Evolutionary conservation across 352 stramenopile genomes (phyloP).

Genomic region (Thalassiosira tumida): DNA sequence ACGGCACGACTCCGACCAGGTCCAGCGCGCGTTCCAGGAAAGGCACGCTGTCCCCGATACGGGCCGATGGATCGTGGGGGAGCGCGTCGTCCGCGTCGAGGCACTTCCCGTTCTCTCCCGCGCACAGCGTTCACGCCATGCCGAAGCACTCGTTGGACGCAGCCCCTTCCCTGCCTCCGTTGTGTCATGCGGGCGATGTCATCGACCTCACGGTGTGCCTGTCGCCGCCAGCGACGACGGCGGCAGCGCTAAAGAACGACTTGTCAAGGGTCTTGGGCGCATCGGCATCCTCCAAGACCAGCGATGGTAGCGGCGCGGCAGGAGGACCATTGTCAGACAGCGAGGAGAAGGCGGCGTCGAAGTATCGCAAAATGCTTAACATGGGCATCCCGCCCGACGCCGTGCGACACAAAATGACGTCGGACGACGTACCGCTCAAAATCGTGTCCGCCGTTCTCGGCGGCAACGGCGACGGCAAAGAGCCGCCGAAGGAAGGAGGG

Average conservation of each 20-base stretch:
- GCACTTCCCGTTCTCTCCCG: too few relatives aligned
- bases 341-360: slow-evolving; percentile 56
- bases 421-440: slow-evolving; percentile 80
- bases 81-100: neutral
- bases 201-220: slow-evolving; percentile 82
- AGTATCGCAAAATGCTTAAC: slow-evolving; percentile 89
- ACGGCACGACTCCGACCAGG: slow-evolving; percentile 10
- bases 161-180: too few relatives aligned
- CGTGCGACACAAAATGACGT: slow-evolving; percentile 89
- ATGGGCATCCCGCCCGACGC: slow-evolving; percentile 85
- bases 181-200: slow-evolving; percentile 66
- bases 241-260: neutral
- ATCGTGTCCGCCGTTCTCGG: slow-evolving; percentile 71
- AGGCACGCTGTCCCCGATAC: slow-evolving; percentile 11
- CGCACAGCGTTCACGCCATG: too few relatives aligned
- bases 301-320: slow-evolving; percentile 23
- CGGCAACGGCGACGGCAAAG: neutral
- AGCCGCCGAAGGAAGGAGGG: slow-evolving; percentile 65
- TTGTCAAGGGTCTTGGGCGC: neutral
- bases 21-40: neutral
- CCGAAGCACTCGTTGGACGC: too few relatives aligned
- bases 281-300: neutral
- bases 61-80: slow-evolving; percentile 6
- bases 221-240: slow-evolving; percentile 30
- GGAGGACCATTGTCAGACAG: slow-evolving; percentile 12